Percentiles rank a stretch among this genome's conserved stretches.
These are phyloP conservation scores for Zymoseptoria brevis DNA, from an alignment of 2,329 filamentous ascomycete species.

Conservation along the genomic window DNA sequence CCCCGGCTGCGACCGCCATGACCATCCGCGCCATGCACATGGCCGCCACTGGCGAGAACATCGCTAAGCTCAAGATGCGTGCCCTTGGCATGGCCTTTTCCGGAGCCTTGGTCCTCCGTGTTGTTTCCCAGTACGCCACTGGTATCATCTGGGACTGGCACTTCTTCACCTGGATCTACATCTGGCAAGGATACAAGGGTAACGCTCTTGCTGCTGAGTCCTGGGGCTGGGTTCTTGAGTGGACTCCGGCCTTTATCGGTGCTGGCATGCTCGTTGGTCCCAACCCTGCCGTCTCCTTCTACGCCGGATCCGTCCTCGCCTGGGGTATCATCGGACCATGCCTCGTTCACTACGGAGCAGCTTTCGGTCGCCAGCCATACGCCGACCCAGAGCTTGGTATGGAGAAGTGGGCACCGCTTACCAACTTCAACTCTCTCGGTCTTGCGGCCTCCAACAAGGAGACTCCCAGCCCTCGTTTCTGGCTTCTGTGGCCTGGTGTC, in stretches of 20 bases:
- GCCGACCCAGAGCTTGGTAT: neutral
- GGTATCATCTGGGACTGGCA: constrained; percentile 48
- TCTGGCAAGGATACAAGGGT: constrained; percentile 48
- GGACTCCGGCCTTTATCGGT: constrained; percentile 54
- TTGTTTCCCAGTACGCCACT: constrained; percentile 51
- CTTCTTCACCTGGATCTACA: constrained; percentile 44
- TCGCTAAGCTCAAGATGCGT: constrained; percentile 51
- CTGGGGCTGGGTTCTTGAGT: constrained; percentile 55
- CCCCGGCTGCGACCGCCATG: constrained; percentile 52
- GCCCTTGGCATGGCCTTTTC: constrained; percentile 47
- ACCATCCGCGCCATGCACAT: constrained; percentile 58
- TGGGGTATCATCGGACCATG: constrained; percentile 52
- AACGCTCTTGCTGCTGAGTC: constrained; percentile 47
- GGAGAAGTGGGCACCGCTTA: constrained; percentile 36
- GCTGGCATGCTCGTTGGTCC: constrained; percentile 50
- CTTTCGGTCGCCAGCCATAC: constrained; percentile 35
- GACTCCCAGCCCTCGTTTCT: constrained; percentile 43
- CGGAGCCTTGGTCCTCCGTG: constrained; percentile 45
- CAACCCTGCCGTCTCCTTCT: constrained; percentile 53
- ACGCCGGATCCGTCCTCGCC: constrained; percentile 47
- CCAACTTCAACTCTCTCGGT: constrained; percentile 35
- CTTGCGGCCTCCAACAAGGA: constrained; percentile 32
- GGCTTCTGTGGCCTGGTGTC: constrained; percentile 47
- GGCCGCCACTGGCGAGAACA: constrained; percentile 43
- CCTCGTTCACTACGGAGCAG: constrained; percentile 46